Base-by-base conservation (phyloP, 179 eudicot genomes). In the Silene coronaria region DNA sequence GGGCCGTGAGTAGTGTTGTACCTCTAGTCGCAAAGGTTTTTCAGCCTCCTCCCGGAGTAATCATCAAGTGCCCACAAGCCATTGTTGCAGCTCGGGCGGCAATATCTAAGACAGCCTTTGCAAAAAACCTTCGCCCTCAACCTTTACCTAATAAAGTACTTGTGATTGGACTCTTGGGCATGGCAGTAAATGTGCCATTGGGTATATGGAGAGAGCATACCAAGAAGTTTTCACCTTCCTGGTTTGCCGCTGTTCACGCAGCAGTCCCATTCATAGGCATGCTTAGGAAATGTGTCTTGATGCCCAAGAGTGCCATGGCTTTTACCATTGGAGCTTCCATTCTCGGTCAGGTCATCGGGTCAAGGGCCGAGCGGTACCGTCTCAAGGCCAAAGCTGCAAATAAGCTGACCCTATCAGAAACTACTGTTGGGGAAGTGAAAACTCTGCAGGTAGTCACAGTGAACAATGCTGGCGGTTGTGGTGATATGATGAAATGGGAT, bases 151-250 rank as follows among this genome's bases (percentile, higher is more conserved):
- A 88, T 38, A 94, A 94, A 86, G 59, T 94, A 27, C 90, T 94
- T 7, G 91, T 78, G 9, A 89, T 94, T 6, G 98, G 98, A 72
- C 72, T 84, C 24, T 70, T 94, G 67, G 98, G 98, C 68, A 90
- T 93, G 98, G 97, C 98, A 1, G 93, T 79, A 6, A 94, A 92
- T 74, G 82, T 94, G 60, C 98, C 98, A 32, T 79, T 94, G 73
- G 98, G 98, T 51, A 75, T 92, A 74, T 94, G 97, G 98, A 88
- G 96, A 74, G 97, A 94, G 80, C 98, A 94, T 59, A 94, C 98
- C 0, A 72, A 88, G 76, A 94, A 94, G 80, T 94, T 94, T 70
- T 94, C 98, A 0, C 97, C 90, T 23, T 80, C 96, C 16, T 94
- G 98, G 98, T 92, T 94, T 79, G 92, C 83, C 19, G 97, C 98